Evolutionary conservation across 805 yeast genomes (phyloP).

Genomic region (Candida dajiaensis): DNA sequence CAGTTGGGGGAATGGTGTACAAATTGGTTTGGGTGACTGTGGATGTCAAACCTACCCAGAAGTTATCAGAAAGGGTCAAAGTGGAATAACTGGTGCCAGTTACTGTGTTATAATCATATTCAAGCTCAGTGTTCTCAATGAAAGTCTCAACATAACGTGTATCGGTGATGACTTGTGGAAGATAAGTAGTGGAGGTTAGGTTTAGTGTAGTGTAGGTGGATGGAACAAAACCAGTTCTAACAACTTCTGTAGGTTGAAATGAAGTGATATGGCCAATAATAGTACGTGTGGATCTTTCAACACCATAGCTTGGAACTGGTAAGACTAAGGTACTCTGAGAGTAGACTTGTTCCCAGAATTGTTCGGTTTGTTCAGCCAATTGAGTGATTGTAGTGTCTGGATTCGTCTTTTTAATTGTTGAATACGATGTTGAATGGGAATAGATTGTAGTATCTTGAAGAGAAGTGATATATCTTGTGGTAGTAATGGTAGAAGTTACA

Average conservation of each 20-base stretch:
- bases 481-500: background rate
- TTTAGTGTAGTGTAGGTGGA: constrained; percentile 4
- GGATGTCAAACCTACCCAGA: constrained; percentile 14
- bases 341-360: constrained; percentile 4
- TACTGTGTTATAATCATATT: constrained; percentile 4
- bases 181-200: constrained; percentile 10
- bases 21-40: constrained; percentile 4
- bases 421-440: constrained; percentile 7
- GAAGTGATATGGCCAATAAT: background rate
- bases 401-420: constrained; percentile 8
- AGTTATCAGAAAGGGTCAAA: constrained; percentile 11
- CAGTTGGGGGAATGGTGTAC: constrained; percentile 3
- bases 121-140: constrained; percentile 1
- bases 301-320: constrained; percentile 9
- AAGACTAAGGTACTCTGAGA: constrained; percentile 10
- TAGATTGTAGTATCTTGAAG: background rate
- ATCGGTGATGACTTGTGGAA: constrained; percentile 1
- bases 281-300: constrained; percentile 4
- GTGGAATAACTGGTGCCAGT: constrained; percentile 12
- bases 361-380: background rate
- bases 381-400: constrained; percentile 5
- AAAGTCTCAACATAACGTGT: background rate
- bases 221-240: constrained; percentile 5
- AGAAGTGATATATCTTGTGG: background rate
- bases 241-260: constrained; percentile 1